These are phyloP conservation scores for Stemphylium beticola DNA, from an alignment of 2,329 filamentous ascomycete genomes.

Conservation along the genomic window DNA sequence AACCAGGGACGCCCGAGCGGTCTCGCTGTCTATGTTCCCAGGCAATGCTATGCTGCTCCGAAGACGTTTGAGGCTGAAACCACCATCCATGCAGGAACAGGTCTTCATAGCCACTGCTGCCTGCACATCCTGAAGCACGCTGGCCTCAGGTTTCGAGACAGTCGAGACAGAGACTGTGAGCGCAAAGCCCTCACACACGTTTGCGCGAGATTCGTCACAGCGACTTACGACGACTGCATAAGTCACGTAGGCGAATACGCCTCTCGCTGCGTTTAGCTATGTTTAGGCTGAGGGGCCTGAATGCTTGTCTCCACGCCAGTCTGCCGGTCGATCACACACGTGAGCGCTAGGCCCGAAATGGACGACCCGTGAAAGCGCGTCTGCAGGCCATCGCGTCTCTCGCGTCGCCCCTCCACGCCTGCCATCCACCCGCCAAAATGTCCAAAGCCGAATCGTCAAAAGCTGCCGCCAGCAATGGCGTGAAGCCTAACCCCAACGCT, in stretches of 20 bases:
- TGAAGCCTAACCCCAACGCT: slow-evolving; percentile 50
- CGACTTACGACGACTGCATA: slow-evolving; percentile 2
- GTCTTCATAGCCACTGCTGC: too few species aligned
- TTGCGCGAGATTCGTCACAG: not conserved
- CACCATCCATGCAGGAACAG: not conserved
- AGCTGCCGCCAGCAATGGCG: slow-evolving; percentile 52
- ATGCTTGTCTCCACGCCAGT: not conserved
- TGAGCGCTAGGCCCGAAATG: slow-evolving; percentile 1
- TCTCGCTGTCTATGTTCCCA: not conserved
- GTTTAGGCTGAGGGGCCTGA: not conserved
- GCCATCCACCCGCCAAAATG: slow-evolving; percentile 44
- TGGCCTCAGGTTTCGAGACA: too few species aligned
- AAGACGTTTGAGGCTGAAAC: slow-evolving; percentile 18
- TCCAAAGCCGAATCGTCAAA: slow-evolving; percentile 58
- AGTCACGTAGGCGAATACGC: not conserved
- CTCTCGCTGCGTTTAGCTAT: not conserved
- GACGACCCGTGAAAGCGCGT: slow-evolving; percentile 31
- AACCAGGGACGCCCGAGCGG: not conserved
- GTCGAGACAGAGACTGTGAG: too few species aligned
- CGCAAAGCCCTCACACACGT: not conserved
- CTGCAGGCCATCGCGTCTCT: slow-evolving; percentile 17
- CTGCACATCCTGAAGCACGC: too few species aligned
- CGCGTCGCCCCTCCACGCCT: slow-evolving; percentile 33
- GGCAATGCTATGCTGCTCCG: not conserved
- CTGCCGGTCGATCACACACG: not conserved